Base-by-base conservation (phyloP, 164 flowering plant genomes). In the Protea cynaroides region DNA sequence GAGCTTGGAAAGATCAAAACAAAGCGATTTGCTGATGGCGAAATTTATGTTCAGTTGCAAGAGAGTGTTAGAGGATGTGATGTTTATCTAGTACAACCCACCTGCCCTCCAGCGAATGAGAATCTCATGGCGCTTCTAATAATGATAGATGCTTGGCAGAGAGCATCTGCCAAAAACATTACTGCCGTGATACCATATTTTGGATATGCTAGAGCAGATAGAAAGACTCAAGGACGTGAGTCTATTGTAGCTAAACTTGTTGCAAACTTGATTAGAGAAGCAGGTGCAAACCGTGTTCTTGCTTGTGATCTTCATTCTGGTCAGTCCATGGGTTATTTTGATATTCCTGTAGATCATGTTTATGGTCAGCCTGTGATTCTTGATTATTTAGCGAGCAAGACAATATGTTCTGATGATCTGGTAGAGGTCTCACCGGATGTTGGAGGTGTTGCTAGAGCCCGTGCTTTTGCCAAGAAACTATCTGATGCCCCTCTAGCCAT, bases 241-340 rank as follows among this genome's bases (percentile, higher is more conserved):
- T 90, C 98, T 18, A 93, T 93, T 82, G 97, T 97, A 34, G 98
- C 98, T 71, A 94, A 94, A 81, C 92, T 94, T 60, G 97, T 91
- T 54, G 97, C 98, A 29, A 94, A 94, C 68, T 72, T 90, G 68
- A 89, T 94, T 25, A 94, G 97, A 25, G 89, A 89, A 83, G 98
- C 98, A 19, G 98, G 98, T 70, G 98, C 98, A 25, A 77, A 89
- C 59, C 94, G 98, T 68, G 97, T 94, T 73, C 88, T 94, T 62
- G 97, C 97, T 75, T 91, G 97, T 72, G 98, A 94, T 81, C 92
- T 94, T 71, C 98, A 94, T 78, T 94, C 98, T 69, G 98, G 98
- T 22, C 98, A 94, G 72, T 94, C 98, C 65, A 87, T 94, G 89
- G 98, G 98, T 53, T 94, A 94, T 75, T 94, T 94, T 83, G 98